Evolutionary conservation across 352 stramenopile genomes (phyloP).

Genomic region (Phytophthora pseudosyringae): DNA sequence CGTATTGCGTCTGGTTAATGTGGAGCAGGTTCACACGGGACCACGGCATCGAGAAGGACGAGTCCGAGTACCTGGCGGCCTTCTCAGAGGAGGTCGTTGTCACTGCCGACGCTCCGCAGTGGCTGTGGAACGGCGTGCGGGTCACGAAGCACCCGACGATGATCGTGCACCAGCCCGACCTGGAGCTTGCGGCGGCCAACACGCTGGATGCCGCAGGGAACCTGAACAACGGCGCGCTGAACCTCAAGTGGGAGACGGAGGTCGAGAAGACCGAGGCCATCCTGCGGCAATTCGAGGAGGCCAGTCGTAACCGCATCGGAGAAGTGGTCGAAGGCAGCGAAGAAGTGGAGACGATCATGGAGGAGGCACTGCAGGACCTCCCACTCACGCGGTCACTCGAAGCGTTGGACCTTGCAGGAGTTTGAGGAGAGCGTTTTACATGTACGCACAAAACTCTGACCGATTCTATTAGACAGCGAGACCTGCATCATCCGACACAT

Average conservation of each 20-base stretch:
- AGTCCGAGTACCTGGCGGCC: conserved; percentile 81
- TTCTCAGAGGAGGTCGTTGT: conserved; percentile 89
- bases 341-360: conserved; percentile 63
- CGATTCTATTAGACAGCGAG: conserved; percentile 7
- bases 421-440: conserved; percentile 32
- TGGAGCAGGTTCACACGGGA: conserved; percentile 76
- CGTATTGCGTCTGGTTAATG: background rate
- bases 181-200: conserved; percentile 48
- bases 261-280: conserved; percentile 85
- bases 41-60: conserved; percentile 87
- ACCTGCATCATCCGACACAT: conserved; percentile 5
- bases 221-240: conserved; percentile 43
- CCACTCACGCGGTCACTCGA: conserved; percentile 79
- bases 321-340: conserved; percentile 59
- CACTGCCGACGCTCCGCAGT: conserved; percentile 71
- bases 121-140: conserved; percentile 86
- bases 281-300: conserved; percentile 81
- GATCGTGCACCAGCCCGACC: conserved; percentile 83
- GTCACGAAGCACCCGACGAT: conserved; percentile 89
- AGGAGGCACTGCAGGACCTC: conserved; percentile 73
- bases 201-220: conserved; percentile 45
- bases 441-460: background rate
- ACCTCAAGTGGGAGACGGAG: conserved; percentile 79
- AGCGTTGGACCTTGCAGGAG: conserved; percentile 76
- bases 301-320: conserved; percentile 68